phyloP scores from a whole-genome alignment of 768 basidiomycete species.

The Tulasnella sp. region DNA sequence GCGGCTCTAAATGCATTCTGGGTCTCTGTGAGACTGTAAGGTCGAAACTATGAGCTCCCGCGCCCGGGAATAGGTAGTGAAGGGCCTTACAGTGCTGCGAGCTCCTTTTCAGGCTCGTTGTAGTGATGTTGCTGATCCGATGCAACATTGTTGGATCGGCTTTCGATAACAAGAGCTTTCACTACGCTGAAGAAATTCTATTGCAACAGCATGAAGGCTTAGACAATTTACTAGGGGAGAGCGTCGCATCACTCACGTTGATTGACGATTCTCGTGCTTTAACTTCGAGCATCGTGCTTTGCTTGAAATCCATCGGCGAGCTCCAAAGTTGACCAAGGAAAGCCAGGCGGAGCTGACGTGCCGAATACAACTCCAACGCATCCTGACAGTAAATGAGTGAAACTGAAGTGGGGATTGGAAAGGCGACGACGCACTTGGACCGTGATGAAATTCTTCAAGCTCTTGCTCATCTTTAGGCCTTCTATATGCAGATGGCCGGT shows the following conservation, averaged over 20 bases:
- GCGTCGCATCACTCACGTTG: constrained; percentile 60
- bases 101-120: constrained; percentile 59
- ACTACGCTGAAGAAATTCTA: constrained; percentile 94
- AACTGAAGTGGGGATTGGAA: not conserved
- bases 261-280: constrained; percentile 78
- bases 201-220: not conserved
- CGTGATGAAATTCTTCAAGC: constrained; percentile 98
- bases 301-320: constrained; percentile 91
- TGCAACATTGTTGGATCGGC: constrained; percentile 39
- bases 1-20: constrained; percentile 81
- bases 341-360: constrained; percentile 87
- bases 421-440: constrained; percentile 52
- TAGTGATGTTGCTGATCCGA: constrained; percentile 49
- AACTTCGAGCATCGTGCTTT: constrained; percentile 83
- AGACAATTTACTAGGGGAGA: not conserved
- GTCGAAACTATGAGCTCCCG: not conserved
- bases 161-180: constrained; percentile 75
- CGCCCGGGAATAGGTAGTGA: constrained; percentile 24
- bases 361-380: constrained; percentile 67
- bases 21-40: constrained; percentile 66
- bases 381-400: constrained; percentile 26
- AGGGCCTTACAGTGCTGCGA: constrained; percentile 61
- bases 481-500: constrained; percentile 98
- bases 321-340: constrained; percentile 94
- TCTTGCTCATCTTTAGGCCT: constrained; percentile 99